Evolutionary conservation across 208 protist species (phyloP).

Genomic region (Trypanosoma cruzi): DNA sequence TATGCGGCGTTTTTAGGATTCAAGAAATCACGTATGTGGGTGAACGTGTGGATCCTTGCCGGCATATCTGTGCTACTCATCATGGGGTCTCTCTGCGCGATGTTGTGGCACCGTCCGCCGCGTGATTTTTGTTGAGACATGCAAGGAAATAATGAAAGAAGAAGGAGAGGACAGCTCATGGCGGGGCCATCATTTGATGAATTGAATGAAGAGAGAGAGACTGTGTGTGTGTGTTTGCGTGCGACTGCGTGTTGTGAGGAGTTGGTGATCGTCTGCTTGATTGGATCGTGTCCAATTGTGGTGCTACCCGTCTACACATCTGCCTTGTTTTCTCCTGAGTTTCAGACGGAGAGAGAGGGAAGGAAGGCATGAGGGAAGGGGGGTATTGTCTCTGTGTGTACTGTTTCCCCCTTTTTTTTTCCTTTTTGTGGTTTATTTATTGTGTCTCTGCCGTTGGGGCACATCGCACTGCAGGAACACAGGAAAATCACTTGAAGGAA

Average conservation of each 20-base stretch:
- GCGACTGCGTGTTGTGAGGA: too few relatives aligned
- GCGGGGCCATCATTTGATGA: not conserved
- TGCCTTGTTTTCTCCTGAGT: too few relatives aligned
- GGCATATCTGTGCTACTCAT: slow-evolving; percentile 41
- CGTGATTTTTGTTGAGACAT: not conserved
- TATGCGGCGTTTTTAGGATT: slow-evolving; percentile 67
- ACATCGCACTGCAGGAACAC: too few relatives aligned
- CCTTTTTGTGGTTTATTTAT: not conserved
- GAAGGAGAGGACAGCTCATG: not conserved
- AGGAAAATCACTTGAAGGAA: too few relatives aligned
- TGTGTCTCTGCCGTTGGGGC: slow-evolving; percentile 1
- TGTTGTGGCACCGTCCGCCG: slow-evolving; percentile 30
- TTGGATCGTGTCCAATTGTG: too few relatives aligned
- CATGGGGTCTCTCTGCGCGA: slow-evolving; percentile 39
- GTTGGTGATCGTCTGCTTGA: too few relatives aligned
- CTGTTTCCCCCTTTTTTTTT: not conserved
- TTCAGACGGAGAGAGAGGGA: not conserved
- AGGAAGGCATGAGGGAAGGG: not conserved
- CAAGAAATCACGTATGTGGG: slow-evolving; percentile 34
- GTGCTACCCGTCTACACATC: too few relatives aligned
- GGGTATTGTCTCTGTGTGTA: not conserved
- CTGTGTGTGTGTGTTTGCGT: not conserved
- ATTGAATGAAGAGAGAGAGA: not conserved
- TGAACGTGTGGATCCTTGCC: slow-evolving; percentile 45
- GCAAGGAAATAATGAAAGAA: not conserved